Percentiles rank a stretch among this genome's conserved stretches.
Conservation (phyloP, 2,329 filamentous ascomycete genomes). For the Microdochium nivale region DNA sequence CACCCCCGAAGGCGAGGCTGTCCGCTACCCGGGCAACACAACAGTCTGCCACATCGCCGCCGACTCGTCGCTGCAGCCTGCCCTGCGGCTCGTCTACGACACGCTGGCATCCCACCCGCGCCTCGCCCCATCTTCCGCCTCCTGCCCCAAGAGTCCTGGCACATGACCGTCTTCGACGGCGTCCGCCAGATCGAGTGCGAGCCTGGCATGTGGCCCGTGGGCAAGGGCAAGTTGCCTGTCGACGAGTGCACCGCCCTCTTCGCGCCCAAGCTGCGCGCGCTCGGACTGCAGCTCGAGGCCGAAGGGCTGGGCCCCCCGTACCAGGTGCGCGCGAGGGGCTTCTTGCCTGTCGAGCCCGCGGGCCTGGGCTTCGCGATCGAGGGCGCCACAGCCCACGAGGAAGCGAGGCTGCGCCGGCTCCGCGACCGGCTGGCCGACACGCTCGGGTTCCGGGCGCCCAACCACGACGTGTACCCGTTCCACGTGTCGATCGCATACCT, state of each 20-base stretch:
- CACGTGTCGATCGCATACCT: slow-evolving; percentile 15
- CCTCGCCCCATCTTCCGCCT: slow-evolving; percentile 6
- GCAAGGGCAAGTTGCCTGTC: slow-evolving; percentile 6
- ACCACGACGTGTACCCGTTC: slow-evolving; percentile 12
- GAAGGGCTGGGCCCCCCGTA: slow-evolving; percentile 10
- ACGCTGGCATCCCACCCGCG: slow-evolving; percentile 7
- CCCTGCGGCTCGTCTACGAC: slow-evolving; percentile 7
- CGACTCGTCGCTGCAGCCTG: slow-evolving; percentile 5
- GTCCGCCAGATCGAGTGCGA: slow-evolving; percentile 10
- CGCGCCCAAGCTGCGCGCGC: slow-evolving; percentile 2
- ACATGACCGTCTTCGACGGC: slow-evolving; percentile 14
- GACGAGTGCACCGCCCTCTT: slow-evolving; percentile 7
- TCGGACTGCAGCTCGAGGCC: slow-evolving; percentile 4
- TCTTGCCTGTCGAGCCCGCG: neutral
- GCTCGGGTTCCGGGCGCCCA: slow-evolving; percentile 10
- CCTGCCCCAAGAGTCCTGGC: slow-evolving; percentile 10
- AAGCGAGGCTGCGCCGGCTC: slow-evolving; percentile 8
- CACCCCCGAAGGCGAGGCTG: slow-evolving; percentile 5
- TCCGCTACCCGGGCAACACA: slow-evolving; percentile 10
- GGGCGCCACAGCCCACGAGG: slow-evolving; percentile 11
- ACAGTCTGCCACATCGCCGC: slow-evolving; percentile 9
- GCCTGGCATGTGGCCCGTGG: slow-evolving; percentile 10
- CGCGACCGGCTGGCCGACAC: slow-evolving; percentile 9
- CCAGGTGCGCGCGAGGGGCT: slow-evolving; percentile 4
- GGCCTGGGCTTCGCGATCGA: slow-evolving; percentile 8